These are phyloP conservation scores for Calonectria leucothoes DNA, from an alignment of 2,329 filamentous ascomycete species.

Conservation along the genomic window DNA sequence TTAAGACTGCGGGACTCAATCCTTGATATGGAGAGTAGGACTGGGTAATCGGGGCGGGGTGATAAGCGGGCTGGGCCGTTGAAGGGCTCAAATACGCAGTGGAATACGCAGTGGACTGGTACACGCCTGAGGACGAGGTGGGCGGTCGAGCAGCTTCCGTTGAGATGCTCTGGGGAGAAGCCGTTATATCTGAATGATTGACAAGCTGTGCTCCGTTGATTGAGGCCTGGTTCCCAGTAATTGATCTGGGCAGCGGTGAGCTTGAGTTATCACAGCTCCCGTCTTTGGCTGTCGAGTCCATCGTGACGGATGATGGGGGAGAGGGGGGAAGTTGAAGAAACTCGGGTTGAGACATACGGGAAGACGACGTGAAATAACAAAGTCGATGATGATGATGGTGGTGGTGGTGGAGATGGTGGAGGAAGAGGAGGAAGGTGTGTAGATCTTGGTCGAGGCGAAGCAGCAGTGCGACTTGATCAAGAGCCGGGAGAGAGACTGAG, in stretches of 20 bases:
- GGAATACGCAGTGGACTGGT: constrained; percentile 38
- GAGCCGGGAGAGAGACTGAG: constrained; percentile 25
- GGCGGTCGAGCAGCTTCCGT: constrained; percentile 32
- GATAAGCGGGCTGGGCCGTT: constrained; percentile 37
- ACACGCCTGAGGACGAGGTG: constrained; percentile 37
- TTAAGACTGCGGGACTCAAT: constrained; percentile 33
- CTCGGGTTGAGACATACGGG: constrained; percentile 46
- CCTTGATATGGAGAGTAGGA: constrained; percentile 40
- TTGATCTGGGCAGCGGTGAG: constrained; percentile 43
- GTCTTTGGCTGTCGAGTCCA: constrained; percentile 42
- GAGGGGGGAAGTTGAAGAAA: constrained; percentile 42
- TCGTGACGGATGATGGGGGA: constrained; percentile 44
- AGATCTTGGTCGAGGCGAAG: constrained; percentile 33
- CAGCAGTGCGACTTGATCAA: constrained; percentile 27
- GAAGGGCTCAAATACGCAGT: constrained; percentile 37
- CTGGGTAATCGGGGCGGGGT: constrained; percentile 39
- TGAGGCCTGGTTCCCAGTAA: constrained; percentile 35
- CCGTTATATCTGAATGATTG: constrained; percentile 34
- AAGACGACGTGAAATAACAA: constrained; percentile 34
- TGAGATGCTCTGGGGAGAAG: constrained; percentile 38
- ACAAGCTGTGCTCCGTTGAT: constrained; percentile 34
- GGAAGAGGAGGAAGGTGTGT: constrained; percentile 24
- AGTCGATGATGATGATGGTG: constrained; percentile 23
- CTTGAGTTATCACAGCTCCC: constrained; percentile 41
- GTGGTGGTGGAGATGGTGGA: background rate